Conservation (phyloP, 176 grass and related monocot species). For the Dendrocalamus sinicus region DNA sequence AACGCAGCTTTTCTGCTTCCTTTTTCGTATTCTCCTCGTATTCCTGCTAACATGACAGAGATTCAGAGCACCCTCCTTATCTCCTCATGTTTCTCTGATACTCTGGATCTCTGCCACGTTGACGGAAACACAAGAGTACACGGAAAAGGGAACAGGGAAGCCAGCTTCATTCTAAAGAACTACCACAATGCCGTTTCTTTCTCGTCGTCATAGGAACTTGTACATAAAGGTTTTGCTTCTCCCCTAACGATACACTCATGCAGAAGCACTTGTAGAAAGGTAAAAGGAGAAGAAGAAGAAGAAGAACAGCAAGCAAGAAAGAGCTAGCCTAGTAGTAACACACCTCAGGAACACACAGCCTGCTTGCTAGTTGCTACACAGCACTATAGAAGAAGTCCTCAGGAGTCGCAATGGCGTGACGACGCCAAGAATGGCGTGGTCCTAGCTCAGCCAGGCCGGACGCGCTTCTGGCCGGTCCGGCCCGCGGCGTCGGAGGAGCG, state of each 20-base stretch:
- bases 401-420: neutral
- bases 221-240: conserved; percentile 14
- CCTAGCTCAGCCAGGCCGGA: conserved; percentile 43
- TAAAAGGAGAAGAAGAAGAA: conserved; percentile 29
- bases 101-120: too few relatives aligned
- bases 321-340: conserved; percentile 37
- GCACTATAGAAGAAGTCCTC: neutral
- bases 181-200: conserved; percentile 16
- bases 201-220: conserved; percentile 17
- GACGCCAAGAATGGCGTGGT: neutral
- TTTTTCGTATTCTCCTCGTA: too few relatives aligned
- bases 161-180: neutral
- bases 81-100: too few relatives aligned
- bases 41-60: too few relatives aligned
- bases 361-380: conserved; percentile 31
- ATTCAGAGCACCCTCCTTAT: too few relatives aligned
- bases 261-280: conserved; percentile 31
- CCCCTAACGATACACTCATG: conserved; percentile 34
- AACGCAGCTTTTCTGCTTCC: too few relatives aligned
- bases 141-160: too few relatives aligned
- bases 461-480: conserved; percentile 54
- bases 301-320: conserved; percentile 16
- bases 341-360: conserved; percentile 16
- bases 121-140: too few relatives aligned
- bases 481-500: conserved; percentile 34